phyloP scores from a whole-genome alignment of 1,284 basidiomycete species.

The Bjerkandera adusta region DNA sequence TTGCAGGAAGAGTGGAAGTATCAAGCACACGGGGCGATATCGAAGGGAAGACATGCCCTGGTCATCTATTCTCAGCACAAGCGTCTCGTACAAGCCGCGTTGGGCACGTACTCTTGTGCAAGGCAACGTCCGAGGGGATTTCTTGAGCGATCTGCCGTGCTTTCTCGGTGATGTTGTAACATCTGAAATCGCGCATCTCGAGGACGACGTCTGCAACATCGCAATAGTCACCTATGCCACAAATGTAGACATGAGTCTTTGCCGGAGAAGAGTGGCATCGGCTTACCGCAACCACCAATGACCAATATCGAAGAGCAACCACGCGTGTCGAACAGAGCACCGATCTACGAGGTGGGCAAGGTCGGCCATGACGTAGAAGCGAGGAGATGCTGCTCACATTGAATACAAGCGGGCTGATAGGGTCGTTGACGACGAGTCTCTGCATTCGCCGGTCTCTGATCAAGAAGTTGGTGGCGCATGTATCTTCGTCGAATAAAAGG shows the following conservation, averaged over 20 bases:
- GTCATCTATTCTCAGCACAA: too few species aligned
- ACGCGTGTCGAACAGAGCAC: slow-evolving; percentile 20
- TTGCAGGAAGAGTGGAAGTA: too few species aligned
- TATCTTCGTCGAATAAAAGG: slow-evolving; percentile 25
- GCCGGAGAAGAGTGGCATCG: too few species aligned
- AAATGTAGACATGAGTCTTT: not conserved
- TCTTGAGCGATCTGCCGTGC: slow-evolving; percentile 20
- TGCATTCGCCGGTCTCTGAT: slow-evolving; percentile 25
- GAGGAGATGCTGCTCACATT: slow-evolving; percentile 10
- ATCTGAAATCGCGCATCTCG: slow-evolving; percentile 24
- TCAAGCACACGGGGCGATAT: too few species aligned
- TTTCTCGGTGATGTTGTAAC: slow-evolving; percentile 19
- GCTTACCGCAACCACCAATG: slow-evolving; percentile 25
- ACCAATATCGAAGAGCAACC: slow-evolving; percentile 23
- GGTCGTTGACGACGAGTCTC: slow-evolving; percentile 20
- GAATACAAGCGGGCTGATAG: slow-evolving; percentile 22
- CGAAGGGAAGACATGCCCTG: too few species aligned
- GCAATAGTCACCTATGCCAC: slow-evolving; percentile 21
- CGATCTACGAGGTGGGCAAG: slow-evolving; percentile 13
- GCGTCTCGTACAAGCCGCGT: not conserved
- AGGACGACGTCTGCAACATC: slow-evolving; percentile 26
- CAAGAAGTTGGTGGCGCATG: slow-evolving; percentile 25
- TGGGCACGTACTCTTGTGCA: slow-evolving; percentile 13
- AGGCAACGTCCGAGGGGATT: slow-evolving; percentile 20
- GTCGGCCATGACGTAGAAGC: not conserved